Conservation (phyloP, 441 rosid genomes). For the Theobroma grandiflorum region DNA sequence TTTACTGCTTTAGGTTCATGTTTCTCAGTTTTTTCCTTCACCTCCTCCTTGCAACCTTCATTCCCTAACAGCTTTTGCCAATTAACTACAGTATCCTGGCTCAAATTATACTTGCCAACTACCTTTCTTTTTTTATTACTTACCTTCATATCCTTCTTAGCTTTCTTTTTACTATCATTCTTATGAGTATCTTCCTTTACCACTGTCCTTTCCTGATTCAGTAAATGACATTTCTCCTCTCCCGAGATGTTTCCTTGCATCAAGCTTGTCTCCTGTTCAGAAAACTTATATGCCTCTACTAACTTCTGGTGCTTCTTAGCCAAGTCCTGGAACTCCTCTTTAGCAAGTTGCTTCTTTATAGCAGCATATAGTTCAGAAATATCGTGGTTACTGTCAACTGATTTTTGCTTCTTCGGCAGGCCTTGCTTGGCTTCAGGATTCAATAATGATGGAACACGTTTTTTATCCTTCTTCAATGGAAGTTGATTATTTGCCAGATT, state of each 20-base stretch:
- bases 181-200: slow-evolving; percentile 23
- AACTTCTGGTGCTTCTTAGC: slow-evolving; percentile 24
- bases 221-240: neutral
- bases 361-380: slow-evolving; percentile 20
- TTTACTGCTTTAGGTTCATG: slow-evolving; percentile 1
- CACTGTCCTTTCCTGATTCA: slow-evolving; percentile 19
- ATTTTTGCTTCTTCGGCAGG: slow-evolving; percentile 40
- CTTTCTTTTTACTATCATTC: slow-evolving; percentile 7
- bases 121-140: slow-evolving; percentile 1
- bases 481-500: slow-evolving; percentile 25
- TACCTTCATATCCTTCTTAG: slow-evolving; percentile 24
- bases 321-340: slow-evolving; percentile 18
- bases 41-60: slow-evolving; percentile 22
- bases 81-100: slow-evolving; percentile 16
- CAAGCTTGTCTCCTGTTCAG: slow-evolving; percentile 27
- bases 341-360: slow-evolving; percentile 15
- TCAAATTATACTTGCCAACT: slow-evolving; percentile 20
- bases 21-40: slow-evolving; percentile 20
- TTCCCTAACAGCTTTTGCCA: slow-evolving; percentile 11
- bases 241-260: slow-evolving; percentile 15
- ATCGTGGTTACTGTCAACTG: slow-evolving; percentile 21
- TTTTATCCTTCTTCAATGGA: slow-evolving; percentile 30
- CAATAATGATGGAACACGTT: slow-evolving; percentile 17
- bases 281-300: neutral
- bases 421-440: slow-evolving; percentile 36